A percentile compares a stretch with the other conserved stretches of the same genome.
phyloP scores from a whole-genome alignment of 1,139 yeast species.

The Candida freyschussii region DNA sequence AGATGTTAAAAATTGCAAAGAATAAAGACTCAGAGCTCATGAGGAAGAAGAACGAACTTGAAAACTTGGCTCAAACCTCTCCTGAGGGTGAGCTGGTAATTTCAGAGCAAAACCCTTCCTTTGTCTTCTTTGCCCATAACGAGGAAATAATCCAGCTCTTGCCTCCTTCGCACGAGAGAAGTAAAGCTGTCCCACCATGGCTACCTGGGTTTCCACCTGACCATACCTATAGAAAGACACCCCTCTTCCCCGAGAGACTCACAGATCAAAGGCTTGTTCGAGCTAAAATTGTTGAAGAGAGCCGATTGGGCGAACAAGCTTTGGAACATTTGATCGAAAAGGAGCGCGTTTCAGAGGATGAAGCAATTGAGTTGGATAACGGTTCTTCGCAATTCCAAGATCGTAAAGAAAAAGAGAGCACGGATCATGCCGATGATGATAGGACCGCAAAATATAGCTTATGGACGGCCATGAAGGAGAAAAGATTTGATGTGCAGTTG shows the following conservation, averaged over 20 bases:
- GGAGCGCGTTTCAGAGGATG: no score
- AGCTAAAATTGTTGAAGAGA: constrained; percentile 70
- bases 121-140: constrained; percentile 43
- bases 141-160: constrained; percentile 48
- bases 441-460: constrained; percentile 7
- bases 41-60: constrained; percentile 12
- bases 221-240: constrained; percentile 79
- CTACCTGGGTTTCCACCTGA: constrained; percentile 90
- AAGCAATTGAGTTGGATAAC: constrained; percentile 13
- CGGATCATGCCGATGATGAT: constrained; percentile 5
- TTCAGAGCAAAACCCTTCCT: constrained; percentile 35
- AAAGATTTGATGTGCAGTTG: constrained; percentile 47
- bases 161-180: constrained; percentile 47
- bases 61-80: background rate
- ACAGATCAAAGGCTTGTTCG: constrained; percentile 70
- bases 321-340: constrained; percentile 48
- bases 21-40: no score
- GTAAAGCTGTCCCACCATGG: constrained; percentile 63
- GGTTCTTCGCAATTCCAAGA: constrained; percentile 20
- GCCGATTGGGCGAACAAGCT: constrained; percentile 74
- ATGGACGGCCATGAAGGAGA: constrained; percentile 22
- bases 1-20: constrained; percentile 28
- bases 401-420: constrained; percentile 17
- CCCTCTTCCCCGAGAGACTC: constrained; percentile 57
- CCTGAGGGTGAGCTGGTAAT: no score